Percentiles rank a stretch among this genome's conserved stretches.
Evolutionary conservation across 352 stramenopile genomes (phyloP).

Genomic region (Phytophthora sansomeana): DNA sequence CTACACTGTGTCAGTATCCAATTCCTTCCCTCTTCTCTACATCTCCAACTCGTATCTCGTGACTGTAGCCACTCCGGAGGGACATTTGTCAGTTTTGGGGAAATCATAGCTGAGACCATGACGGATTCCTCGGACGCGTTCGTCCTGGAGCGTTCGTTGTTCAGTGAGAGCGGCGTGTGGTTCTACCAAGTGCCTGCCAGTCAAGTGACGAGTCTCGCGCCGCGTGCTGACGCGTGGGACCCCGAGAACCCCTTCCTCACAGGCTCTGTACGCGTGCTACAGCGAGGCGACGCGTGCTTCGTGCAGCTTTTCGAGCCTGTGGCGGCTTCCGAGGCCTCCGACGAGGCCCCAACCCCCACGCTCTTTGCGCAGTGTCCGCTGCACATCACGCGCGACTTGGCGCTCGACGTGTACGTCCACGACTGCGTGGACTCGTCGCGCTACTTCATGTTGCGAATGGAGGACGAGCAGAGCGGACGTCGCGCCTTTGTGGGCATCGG

Average conservation of each 20-base stretch:
- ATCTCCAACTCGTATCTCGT: not conserved
- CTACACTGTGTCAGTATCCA: not conserved
- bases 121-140: slow-evolving; percentile 35
- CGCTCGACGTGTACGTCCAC: slow-evolving; percentile 81
- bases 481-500: slow-evolving; percentile 83
- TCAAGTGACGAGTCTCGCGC: slow-evolving; percentile 77
- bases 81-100: too few species aligned
- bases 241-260: slow-evolving; percentile 84
- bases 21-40: not conserved
- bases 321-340: slow-evolving; percentile 6
- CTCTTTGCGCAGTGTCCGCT: slow-evolving; percentile 87
- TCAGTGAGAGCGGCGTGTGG: slow-evolving; percentile 81
- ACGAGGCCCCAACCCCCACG: slow-evolving; percentile 27
- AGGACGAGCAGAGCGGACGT: slow-evolving; percentile 76
- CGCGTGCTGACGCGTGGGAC: slow-evolving; percentile 86
- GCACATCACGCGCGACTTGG: slow-evolving; percentile 65
- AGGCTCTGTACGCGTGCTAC: slow-evolving; percentile 68
- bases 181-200: slow-evolving; percentile 83
- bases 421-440: slow-evolving; percentile 89
- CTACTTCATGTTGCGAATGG: slow-evolving; percentile 90
- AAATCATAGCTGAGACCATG: slow-evolving; percentile 20
- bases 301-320: slow-evolving; percentile 83
- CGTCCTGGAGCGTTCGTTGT: slow-evolving; percentile 79
- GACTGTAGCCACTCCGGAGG: slow-evolving; percentile 5
- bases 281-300: slow-evolving; percentile 76